These are phyloP conservation scores for Phaffia australis DNA, from an alignment of 768 basidiomycete genomes.

Conservation along the genomic window DNA sequence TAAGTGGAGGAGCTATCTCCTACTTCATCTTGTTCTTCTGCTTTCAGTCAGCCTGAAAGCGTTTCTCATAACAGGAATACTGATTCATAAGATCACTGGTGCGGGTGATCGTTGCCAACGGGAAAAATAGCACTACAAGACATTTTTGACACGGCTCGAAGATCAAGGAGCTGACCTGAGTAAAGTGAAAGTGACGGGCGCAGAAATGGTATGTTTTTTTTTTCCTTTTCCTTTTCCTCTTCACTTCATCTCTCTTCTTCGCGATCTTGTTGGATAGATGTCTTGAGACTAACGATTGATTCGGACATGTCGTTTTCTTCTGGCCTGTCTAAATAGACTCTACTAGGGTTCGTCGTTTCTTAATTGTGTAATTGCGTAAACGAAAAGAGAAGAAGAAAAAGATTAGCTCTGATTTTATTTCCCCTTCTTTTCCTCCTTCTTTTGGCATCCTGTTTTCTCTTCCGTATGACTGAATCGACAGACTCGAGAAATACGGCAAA, in stretches of 20 bases:
- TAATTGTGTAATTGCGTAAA: too few species aligned
- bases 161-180: slow-evolving; percentile 51
- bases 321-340: neutral
- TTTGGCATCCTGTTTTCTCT: too few species aligned
- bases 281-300: neutral
- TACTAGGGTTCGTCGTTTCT: slow-evolving; percentile 5
- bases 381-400: too few species aligned
- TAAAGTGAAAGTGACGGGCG: slow-evolving; percentile 53
- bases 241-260: too few species aligned
- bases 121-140: slow-evolving; percentile 47
- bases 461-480: neutral
- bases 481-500: slow-evolving; percentile 21
- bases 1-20: slow-evolving; percentile 33
- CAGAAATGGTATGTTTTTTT: slow-evolving; percentile 37
- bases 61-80: neutral
- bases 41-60: neutral
- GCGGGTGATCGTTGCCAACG: neutral
- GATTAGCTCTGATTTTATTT: neutral
- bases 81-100: neutral
- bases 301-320: neutral
- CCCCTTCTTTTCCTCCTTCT: neutral
- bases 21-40: neutral
- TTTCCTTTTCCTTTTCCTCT: neutral
- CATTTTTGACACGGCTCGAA: slow-evolving; percentile 48
- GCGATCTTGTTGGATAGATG: too few species aligned